Base-by-base conservation (phyloP, 2,329 filamentous ascomycete species). In the Penicillium psychrosexuale region DNA sequence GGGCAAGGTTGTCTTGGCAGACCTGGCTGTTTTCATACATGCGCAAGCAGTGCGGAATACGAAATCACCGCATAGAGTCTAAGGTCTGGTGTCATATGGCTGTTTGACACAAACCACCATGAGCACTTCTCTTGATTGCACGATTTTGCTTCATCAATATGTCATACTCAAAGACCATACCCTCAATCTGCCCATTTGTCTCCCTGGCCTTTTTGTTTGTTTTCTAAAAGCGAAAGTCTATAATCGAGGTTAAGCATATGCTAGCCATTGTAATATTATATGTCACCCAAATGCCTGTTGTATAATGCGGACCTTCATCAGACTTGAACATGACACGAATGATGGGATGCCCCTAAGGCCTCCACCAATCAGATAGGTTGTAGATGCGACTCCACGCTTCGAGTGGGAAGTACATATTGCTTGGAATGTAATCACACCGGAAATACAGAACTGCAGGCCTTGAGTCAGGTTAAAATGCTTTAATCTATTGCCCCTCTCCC, bases 361-460 rank as follows among this genome's bases (percentile, higher is more conserved):
- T 3, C 66, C 67, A 5, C 65, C 64, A 45, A 69, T 67, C 7
- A 69, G 56, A 44, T 63, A 68, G 0, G 63, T 69, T 8, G 66
- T 67, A 11, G 65, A 64, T 12, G 65, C 65, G 6, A 69, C 62
- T 0, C 61, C 64, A 8, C 68, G 66, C 52, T 70, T 70, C 1
- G 63, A 69, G 27, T 62, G 65, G 2, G 59, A 61, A 2, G 61
- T 67, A 55, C 19, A 70, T 70, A 40, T 70, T 70, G 67, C 68
- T 47, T 70, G 68, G 48, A 61, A 70, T 6, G 68, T 60, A 13
- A 70, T 56, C 1, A 70, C 61, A 9, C 62, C 67, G 1, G 67
- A 66, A 37, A 68, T 60, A 40, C 66, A 68, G 22, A 62, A 68
- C 31, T 70, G 66, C 34, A 66, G 47, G 12, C 19, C 17, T 15